A percentile compares a stretch with the other conserved stretches of the same genome.
Evolutionary conservation across 768 basidiomycete genomes (phyloP).

Genomic region (Phallus indusiatus): DNA sequence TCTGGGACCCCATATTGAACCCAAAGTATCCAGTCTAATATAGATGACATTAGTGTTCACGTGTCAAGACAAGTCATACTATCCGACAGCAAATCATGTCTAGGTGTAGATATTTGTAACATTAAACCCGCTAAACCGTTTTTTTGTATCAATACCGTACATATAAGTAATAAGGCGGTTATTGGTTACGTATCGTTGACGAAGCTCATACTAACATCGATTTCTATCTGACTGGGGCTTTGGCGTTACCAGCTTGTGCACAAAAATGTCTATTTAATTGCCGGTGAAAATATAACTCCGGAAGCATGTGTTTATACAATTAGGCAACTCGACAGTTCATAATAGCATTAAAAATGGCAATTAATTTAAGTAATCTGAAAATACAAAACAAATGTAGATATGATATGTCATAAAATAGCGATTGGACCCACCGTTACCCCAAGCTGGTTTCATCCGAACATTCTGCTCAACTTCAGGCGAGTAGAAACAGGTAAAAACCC

Average conservation of each 20-base stretch:
- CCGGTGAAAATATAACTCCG: conserved; percentile 38
- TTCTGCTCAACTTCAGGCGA: conserved; percentile 56
- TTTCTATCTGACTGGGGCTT: too few relatives aligned
- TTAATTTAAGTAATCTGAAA: neutral
- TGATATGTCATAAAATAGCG: conserved; percentile 46
- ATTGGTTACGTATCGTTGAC: neutral
- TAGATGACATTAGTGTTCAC: too few relatives aligned
- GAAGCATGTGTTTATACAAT: conserved; percentile 44
- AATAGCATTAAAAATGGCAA: conserved; percentile 58
- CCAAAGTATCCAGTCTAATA: too few relatives aligned
- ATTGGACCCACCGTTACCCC: conserved; percentile 32
- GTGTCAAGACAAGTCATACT: too few relatives aligned
- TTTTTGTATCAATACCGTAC: conserved; percentile 41
- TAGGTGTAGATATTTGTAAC: conserved; percentile 6
- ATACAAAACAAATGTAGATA: neutral
- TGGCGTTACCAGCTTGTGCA: neutral
- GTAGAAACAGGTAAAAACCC: conserved; percentile 69
- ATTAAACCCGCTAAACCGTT: conserved; percentile 36
- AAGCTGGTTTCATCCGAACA: conserved; percentile 41
- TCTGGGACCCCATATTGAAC: too few relatives aligned
- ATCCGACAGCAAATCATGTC: conserved; percentile 36
- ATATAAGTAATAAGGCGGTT: conserved; percentile 40
- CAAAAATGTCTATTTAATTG: conserved; percentile 12
- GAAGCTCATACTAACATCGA: neutral
- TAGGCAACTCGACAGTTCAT: conserved; percentile 51